These are phyloP conservation scores for Pelargonium myrrhifolium DNA, from an alignment of 441 rosid genomes.

Conservation along the genomic window DNA sequence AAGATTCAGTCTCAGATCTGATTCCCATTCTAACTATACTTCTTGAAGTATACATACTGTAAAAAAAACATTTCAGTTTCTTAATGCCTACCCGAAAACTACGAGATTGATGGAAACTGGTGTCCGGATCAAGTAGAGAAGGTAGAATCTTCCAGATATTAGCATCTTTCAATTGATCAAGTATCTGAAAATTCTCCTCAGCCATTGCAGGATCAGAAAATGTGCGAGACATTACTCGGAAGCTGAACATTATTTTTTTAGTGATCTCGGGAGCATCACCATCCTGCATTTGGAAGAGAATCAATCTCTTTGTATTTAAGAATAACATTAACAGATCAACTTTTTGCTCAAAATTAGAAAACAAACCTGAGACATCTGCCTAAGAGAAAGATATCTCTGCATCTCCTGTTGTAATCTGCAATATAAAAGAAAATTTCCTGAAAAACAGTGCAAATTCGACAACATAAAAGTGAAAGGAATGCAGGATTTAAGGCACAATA, in stretches of 20 bases:
- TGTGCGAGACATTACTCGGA: conserved; percentile 82
- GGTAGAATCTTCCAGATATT: conserved; percentile 86
- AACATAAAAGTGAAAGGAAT: conserved; percentile 21
- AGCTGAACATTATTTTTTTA: conserved; percentile 68
- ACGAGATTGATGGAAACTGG: conserved; percentile 57
- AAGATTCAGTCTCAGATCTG: background rate
- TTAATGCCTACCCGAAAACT: conserved; percentile 58
- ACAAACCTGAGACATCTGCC: conserved; percentile 82
- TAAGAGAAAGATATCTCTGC: conserved; percentile 76
- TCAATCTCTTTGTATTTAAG: conserved; percentile 13
- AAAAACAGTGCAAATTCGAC: conserved; percentile 36
- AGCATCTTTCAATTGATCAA: conserved; percentile 92
- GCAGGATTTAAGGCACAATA: conserved; percentile 15
- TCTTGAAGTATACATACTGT: conserved; percentile 5
- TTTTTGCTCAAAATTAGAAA: conserved; percentile 1
- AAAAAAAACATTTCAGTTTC: conserved; percentile 10
- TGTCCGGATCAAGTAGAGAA: conserved; percentile 65
- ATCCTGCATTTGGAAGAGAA: conserved; percentile 49
- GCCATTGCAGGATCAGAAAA: conserved; percentile 77
- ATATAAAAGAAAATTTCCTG: conserved; percentile 35
- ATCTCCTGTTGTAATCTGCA: conserved; percentile 98
- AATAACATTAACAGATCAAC: conserved; percentile 11
- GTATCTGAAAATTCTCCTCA: conserved; percentile 83
- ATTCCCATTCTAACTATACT: background rate
- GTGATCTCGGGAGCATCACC: conserved; percentile 76